A percentile compares a stretch with the other conserved stretches of the same genome.
Conservation (phyloP, 352 stramenopile species). For the Phytopythium mirpurense region DNA sequence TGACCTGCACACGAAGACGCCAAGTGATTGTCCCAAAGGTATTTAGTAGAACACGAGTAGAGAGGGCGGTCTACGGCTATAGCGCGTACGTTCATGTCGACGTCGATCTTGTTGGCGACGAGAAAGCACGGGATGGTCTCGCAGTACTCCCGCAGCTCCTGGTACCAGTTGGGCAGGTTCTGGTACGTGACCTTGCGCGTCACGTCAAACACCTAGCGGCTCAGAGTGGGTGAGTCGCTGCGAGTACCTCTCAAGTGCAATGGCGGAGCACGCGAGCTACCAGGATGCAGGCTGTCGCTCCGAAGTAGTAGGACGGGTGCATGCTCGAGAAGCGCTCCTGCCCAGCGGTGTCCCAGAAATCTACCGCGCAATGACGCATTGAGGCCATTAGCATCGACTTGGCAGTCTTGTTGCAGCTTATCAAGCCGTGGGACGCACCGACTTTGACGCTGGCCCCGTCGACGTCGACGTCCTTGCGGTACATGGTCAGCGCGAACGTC, state of each 20-base stretch:
- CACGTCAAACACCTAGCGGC: slow-evolving; percentile 91
- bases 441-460: slow-evolving; percentile 65
- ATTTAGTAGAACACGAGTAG: neutral
- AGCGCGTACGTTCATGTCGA: slow-evolving; percentile 84
- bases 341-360: slow-evolving; percentile 96
- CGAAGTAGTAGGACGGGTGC: slow-evolving; percentile 95
- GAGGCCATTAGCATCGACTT: no score
- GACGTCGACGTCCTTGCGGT: slow-evolving; percentile 89
- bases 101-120: slow-evolving; percentile 97
- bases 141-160: slow-evolving; percentile 91
- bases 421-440: slow-evolving; percentile 33
- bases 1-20: slow-evolving; percentile 72
- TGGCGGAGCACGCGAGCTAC: slow-evolving; percentile 13
- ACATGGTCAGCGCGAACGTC: slow-evolving; percentile 94
- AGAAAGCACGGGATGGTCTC: slow-evolving; percentile 91
- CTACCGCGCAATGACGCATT: slow-evolving; percentile 17
- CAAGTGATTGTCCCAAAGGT: no score
- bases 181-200: slow-evolving; percentile 95
- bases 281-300: slow-evolving; percentile 92
- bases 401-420: no score
- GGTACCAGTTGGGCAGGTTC: slow-evolving; percentile 90
- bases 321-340: slow-evolving; percentile 96
- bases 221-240: no score
- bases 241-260: no score
- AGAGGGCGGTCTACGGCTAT: no score